phyloP scores from a whole-genome alignment of 805 yeast genomes.

The Wickerhamiella siamensis region DNA sequence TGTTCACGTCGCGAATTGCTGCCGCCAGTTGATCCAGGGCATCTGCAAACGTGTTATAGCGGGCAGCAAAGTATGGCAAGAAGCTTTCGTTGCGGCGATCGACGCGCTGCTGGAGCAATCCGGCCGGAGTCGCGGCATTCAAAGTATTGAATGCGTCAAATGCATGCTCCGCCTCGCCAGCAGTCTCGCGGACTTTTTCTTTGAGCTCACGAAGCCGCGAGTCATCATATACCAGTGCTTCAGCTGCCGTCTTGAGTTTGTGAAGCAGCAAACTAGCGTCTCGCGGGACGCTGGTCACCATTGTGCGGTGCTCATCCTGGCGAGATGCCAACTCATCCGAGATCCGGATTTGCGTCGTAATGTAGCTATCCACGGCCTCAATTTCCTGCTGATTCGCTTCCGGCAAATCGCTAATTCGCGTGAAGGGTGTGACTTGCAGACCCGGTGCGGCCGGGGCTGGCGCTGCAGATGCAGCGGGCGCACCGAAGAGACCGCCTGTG shows the following conservation, averaged over 20 bases:
- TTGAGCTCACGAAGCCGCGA: slow-evolving; percentile 20
- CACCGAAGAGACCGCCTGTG: slow-evolving; percentile 3
- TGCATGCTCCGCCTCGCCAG: slow-evolving; percentile 23
- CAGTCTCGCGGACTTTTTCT: slow-evolving; percentile 13
- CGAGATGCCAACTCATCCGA: slow-evolving; percentile 36
- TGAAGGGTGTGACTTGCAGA: slow-evolving; percentile 36
- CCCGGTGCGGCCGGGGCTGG: slow-evolving; percentile 15
- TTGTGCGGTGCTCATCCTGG: slow-evolving; percentile 28
- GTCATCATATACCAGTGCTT: slow-evolving; percentile 39
- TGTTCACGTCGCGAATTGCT: slow-evolving; percentile 24
- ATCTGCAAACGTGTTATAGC: slow-evolving; percentile 23
- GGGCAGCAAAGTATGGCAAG: slow-evolving; percentile 20
- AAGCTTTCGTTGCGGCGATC: slow-evolving; percentile 28
- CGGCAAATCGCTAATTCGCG: slow-evolving; percentile 46
- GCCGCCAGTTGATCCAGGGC: slow-evolving; percentile 20
- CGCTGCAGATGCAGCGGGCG: slow-evolving; percentile 7
- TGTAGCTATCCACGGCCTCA: slow-evolving; percentile 42
- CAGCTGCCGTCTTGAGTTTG: slow-evolving; percentile 35
- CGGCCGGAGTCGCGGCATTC: slow-evolving; percentile 19
- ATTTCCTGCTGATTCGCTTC: slow-evolving; percentile 38
- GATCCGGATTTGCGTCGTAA: slow-evolving; percentile 37
- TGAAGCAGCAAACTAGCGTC: slow-evolving; percentile 40
- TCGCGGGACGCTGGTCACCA: slow-evolving; percentile 37
- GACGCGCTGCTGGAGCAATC: slow-evolving; percentile 13
- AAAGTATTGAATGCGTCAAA: slow-evolving; percentile 18